Base-by-base conservation (phyloP, 495 filamentous ascomycete genomes). In the Podospora pseudopauciseta region DNA sequence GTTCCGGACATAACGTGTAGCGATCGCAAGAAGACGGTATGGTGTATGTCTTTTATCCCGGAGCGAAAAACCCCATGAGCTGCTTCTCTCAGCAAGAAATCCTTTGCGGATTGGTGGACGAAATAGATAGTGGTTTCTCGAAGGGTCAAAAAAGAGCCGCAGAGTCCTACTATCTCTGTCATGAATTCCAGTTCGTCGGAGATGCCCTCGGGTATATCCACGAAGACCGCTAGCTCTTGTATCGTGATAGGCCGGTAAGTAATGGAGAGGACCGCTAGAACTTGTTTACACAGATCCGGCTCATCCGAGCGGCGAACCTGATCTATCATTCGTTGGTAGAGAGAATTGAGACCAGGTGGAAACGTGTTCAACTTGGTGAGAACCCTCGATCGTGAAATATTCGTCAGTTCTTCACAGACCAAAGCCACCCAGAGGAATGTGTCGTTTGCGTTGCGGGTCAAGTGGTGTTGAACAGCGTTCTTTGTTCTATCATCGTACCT, bases 101-200 rank as follows among this genome's bases (percentile, higher is more conserved):
- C 80, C 34, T 80, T 75, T 20, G 74, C 80, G n/a, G 79, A 83
- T 69, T 81, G 77, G 68, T 83, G 77, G 11, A 81, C 72, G 18
- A 80, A 68, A 63, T 70, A 70, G 53, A 83, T 69, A 15, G 32
- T 69, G 5, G 71, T 39, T 39, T 77, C 65, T 60, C 71, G 76
- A 19, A 80, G 20, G 3, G 67, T 72, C 11, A 78, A 68, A 64
- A 79, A 76, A 30, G 76, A 78, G 2, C 69, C 77, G 66, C 76
- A 78, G 20, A 23, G 1, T 23, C 20, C 20, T 23, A 23, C 20
- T 23, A 23, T 23, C 20, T 23, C 20, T 23, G 20, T 23, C 0
- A 23, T 23, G 20, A 23, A 23, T 23, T 23, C 20, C 1, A 23
- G 20, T 23, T 23, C 20, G 20, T 23, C 20, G 20, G 20, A 23